A percentile compares a stretch with the other conserved stretches of the same genome.
phyloP scores from a whole-genome alignment of 257 asterid species.

The Fraxinus excelsior region DNA sequence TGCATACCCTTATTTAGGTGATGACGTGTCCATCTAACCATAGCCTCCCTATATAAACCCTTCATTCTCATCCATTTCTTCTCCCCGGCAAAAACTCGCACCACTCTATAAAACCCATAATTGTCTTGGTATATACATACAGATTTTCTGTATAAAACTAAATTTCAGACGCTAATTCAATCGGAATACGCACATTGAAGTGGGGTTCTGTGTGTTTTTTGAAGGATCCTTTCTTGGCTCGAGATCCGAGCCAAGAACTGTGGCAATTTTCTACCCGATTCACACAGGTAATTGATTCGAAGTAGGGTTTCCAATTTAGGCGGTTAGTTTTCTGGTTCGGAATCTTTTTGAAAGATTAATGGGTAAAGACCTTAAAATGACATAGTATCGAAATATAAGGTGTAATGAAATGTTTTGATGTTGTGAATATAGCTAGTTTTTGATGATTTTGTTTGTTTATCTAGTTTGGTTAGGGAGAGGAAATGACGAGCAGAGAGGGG shows the following conservation, averaged over 20 bases:
- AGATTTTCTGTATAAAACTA: conserved; percentile 3
- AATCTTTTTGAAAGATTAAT: not conserved
- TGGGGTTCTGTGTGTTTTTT: conserved; percentile 32
- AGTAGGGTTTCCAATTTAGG: not conserved
- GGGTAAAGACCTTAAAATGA: conserved; percentile 10
- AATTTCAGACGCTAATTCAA: conserved; percentile 22
- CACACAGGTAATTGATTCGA: conserved; percentile 34
- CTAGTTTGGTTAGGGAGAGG: conserved; percentile 40
- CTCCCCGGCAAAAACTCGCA: conserved; percentile 25
- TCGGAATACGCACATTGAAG: conserved; percentile 28
- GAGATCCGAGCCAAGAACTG: conserved; percentile 90
- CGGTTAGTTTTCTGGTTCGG: no score
- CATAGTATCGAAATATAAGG: not conserved
- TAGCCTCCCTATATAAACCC: conserved; percentile 61
- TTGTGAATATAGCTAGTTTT: not conserved
- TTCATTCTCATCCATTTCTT: conserved; percentile 49
- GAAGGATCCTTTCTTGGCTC: conserved; percentile 79
- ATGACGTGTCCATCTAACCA: conserved; percentile 58
- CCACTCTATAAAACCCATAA: not conserved
- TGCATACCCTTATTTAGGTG: conserved; percentile 37
- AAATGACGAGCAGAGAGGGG: conserved; percentile 81
- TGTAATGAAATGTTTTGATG: conserved; percentile 16
- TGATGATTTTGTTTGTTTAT: not conserved
- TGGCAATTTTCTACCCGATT: conserved; percentile 39
- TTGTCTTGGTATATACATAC: conserved; percentile 19